Evolutionary conservation across 2,329 filamentous ascomycete genomes (phyloP).

Genomic region (Aspergillus uvarum): DNA sequence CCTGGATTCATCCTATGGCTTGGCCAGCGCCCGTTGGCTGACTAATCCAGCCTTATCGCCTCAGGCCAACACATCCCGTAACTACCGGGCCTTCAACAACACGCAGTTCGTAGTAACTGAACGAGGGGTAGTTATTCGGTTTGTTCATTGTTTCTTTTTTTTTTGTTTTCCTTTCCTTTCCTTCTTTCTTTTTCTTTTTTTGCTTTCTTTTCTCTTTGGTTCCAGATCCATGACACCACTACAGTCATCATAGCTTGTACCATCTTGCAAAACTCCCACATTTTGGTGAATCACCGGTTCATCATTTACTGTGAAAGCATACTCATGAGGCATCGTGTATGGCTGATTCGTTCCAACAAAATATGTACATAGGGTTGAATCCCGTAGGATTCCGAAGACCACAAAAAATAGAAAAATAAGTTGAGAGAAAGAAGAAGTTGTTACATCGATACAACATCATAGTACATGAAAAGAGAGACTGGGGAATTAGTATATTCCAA

Average conservation of each 20-base stretch:
- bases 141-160: no score
- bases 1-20: constrained; percentile 10
- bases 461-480: background rate
- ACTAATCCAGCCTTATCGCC: constrained; percentile 19
- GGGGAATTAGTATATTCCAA: background rate
- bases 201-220: no score
- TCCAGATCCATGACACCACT: no score
- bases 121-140: background rate
- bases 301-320: background rate
- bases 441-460: background rate
- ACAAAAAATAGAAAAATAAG: background rate
- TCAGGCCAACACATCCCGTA: constrained; percentile 5
- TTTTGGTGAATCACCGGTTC: no score
- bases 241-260: no score
- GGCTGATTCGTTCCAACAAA: background rate
- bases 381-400: background rate
- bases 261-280: no score
- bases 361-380: constrained; percentile 1
- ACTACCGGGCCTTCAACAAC: no score
- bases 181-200: no score
- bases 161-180: no score
- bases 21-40: constrained; percentile 15
- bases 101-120: no score
- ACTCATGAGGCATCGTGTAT: background rate
- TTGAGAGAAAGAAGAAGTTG: background rate